phyloP scores from a whole-genome alignment of 257 asterid genomes.

The Pogostemon cablin region DNA sequence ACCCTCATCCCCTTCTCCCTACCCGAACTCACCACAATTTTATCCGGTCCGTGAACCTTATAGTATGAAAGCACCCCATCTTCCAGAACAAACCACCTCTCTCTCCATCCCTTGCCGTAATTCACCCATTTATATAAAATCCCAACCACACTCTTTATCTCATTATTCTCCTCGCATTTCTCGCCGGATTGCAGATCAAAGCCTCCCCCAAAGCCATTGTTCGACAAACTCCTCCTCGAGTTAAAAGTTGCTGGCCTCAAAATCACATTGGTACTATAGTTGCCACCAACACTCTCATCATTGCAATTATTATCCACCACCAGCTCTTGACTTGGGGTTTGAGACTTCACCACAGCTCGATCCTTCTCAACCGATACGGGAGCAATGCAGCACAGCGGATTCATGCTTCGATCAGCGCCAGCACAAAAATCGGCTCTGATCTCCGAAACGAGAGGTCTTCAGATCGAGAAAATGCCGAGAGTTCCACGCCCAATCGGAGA shows the following conservation, averaged over 20 bases:
- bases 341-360: slow-evolving; percentile 71
- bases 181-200: slow-evolving; percentile 40
- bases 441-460: slow-evolving; percentile 34
- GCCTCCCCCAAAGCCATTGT: slow-evolving; percentile 45
- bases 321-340: slow-evolving; percentile 54
- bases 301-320: slow-evolving; percentile 42
- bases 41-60: slow-evolving; percentile 95
- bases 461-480: slow-evolving; percentile 29
- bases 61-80: slow-evolving; percentile 96
- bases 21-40: slow-evolving; percentile 59
- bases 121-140: slow-evolving; percentile 93
- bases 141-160: slow-evolving; percentile 68
- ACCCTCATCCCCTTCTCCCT: slow-evolving; percentile 79
- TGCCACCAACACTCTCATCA: slow-evolving; percentile 30
- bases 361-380: slow-evolving; percentile 92
- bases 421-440: slow-evolving; percentile 37
- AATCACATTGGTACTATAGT: slow-evolving; percentile 33
- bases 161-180: slow-evolving; percentile 49
- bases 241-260: slow-evolving; percentile 50
- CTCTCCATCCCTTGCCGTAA: slow-evolving; percentile 98
- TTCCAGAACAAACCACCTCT: slow-evolving; percentile 93
- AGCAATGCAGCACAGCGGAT: slow-evolving; percentile 99
- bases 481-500: slow-evolving; percentile 61
- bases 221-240: slow-evolving; percentile 70
- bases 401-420: slow-evolving; percentile 49